Conservation (phyloP, 2,329 filamentous ascomycete species). For the Monilinia fructigena region DNA sequence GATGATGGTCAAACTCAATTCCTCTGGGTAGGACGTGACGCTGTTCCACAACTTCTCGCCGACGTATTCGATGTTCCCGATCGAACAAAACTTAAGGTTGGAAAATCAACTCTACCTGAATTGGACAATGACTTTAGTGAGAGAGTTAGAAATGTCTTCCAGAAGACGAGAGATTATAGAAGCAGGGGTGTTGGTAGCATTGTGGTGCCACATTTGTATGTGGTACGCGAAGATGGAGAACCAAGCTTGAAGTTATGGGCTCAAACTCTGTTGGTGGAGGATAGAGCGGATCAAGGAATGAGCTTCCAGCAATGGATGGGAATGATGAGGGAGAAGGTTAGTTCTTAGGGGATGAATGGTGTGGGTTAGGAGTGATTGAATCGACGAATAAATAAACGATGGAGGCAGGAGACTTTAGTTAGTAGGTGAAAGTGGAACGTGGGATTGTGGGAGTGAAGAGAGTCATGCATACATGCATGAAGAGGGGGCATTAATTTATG, state of each 20-base stretch:
- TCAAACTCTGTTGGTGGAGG: conserved; percentile 91
- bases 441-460: background rate
- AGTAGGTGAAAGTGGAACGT: background rate
- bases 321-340: conserved; percentile 89
- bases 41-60: conserved; percentile 80
- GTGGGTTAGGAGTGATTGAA: background rate
- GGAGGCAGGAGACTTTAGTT: background rate
- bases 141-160: conserved; percentile 81
- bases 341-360: conserved; percentile 33
- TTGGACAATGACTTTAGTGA: conserved; percentile 97
- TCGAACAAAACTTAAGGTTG: conserved; percentile 80
- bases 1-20: conserved; percentile 98
- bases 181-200: conserved; percentile 90
- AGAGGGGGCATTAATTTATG: background rate
- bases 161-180: conserved; percentile 87
- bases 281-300: conserved; percentile 89
- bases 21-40: conserved; percentile 91
- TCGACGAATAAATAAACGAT: background rate
- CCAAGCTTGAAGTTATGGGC: conserved; percentile 95
- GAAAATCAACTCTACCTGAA: conserved; percentile 83
- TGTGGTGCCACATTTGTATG: conserved; percentile 85
- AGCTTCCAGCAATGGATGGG: conserved; percentile 94
- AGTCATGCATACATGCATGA: background rate
- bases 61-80: conserved; percentile 92
- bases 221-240: conserved; percentile 93